Base-by-base conservation (phyloP, 352 stramenopile species). In the Pythium catenulatum region DNA sequence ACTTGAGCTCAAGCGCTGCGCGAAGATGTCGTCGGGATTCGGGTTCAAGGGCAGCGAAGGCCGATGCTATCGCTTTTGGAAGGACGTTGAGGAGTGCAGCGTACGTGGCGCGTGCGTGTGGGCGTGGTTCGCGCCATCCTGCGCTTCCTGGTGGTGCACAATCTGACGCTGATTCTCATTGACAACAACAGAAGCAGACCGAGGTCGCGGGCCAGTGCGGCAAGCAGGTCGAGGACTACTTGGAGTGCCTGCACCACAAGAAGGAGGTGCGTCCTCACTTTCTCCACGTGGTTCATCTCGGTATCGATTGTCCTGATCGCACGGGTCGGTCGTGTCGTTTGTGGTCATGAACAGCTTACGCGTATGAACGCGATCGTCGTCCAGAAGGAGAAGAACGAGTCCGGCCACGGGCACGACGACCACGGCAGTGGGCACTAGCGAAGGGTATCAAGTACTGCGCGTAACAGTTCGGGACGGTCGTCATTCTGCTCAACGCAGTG, bases 211-310 rank as follows among this genome's bases (percentile, higher is more conserved):
- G 95, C 82, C 88, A 96, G 82, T 99, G 96, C 88, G 91, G 87
- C 88, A 93, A 96, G 92, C 88, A 97, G 87, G 95, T 98, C 23
- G 96, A 99, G 80, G 98, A 99, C 93, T 99, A 99, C 86, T 94
- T 99, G 72, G 98, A 99, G 91, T 99, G 98, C 83, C 91, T 99
- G 76, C 98, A 99, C 91, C 96, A 98, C 92, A 98, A 96, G 92
- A 99, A 99, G 90, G 97, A 99, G 94, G 95, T 98, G 83, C 58
- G 83, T 36, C n/a, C 2, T 25, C n/a, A n/a, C n/a, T n/a, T n/a
- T n/a, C n/a, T n/a, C n/a, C n/a, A n/a, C n/a, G n/a, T n/a, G n/a
- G n/a, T n/a, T n/a, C n/a, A n/a, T n/a, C n/a, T n/a, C n/a, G n/a
- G n/a, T n/a, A n/a, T n/a, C n/a, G n/a, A n/a, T n/a, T n/a, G n/a